A percentile compares a stretch with the other conserved stretches of the same genome.
Evolutionary conservation across 176 grass and related monocot species (phyloP).

Genomic region (Carex cristatella): DNA sequence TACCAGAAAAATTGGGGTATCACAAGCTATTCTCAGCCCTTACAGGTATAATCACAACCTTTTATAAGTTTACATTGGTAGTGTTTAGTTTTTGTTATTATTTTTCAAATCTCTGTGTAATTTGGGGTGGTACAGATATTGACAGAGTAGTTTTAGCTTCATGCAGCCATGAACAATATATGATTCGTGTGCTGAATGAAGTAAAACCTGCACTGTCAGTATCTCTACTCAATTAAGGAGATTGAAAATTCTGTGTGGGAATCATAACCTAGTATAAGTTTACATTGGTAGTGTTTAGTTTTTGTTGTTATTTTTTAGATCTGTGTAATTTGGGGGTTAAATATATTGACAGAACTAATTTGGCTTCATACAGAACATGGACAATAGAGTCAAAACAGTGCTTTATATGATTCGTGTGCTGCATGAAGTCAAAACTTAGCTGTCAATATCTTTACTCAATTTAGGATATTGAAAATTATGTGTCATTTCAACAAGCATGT

Average conservation of each 20-base stretch:
- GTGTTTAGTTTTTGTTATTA: background rate
- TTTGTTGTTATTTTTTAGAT: background rate
- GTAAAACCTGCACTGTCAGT: no score
- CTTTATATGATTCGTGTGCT: no score
- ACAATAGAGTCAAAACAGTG: no score
- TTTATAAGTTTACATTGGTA: background rate
- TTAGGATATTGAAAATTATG: background rate
- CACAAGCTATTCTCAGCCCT: conserved; percentile 73
- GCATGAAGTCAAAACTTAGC: no score
- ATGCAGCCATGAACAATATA: no score
- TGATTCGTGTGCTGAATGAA: no score
- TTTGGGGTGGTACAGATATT: no score
- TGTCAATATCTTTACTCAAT: no score
- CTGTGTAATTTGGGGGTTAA: background rate
- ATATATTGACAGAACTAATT: no score
- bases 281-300: background rate
- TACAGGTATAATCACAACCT: conserved; percentile 57
- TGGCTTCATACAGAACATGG: no score
- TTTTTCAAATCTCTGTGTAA: background rate
- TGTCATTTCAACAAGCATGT: background rate
- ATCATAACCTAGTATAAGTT: background rate
- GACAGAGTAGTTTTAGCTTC: no score
- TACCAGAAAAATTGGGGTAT: conserved; percentile 74
- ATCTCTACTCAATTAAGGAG: background rate
- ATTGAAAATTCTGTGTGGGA: background rate